Evolutionary conservation across 176 grass and related monocot species (phyloP).

Genomic region (Phragmites australis): DNA sequence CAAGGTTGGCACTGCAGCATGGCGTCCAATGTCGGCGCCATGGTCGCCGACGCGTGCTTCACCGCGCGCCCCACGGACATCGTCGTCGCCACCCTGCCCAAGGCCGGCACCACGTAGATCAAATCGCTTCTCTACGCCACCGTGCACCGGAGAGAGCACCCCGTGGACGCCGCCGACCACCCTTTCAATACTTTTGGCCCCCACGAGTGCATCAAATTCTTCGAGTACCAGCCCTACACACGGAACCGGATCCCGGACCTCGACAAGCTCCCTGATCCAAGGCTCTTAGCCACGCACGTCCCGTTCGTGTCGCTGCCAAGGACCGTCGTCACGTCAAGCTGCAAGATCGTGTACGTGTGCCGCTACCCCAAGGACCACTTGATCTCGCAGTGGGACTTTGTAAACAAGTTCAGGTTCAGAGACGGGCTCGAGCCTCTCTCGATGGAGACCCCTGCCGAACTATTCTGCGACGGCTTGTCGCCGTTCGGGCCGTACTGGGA

Average conservation of each 20-base stretch:
- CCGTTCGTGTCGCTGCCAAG: conserved; percentile 28
- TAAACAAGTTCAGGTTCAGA: not conserved
- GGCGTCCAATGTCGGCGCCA: not conserved
- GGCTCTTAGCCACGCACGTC: conserved; percentile 42
- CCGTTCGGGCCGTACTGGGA: conserved; percentile 31
- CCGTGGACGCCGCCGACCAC: not conserved
- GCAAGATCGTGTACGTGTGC: conserved; percentile 34
- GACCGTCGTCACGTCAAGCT: not conserved
- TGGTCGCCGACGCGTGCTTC: conserved; percentile 34
- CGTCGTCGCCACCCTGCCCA: conserved; percentile 29
- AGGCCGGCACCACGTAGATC: conserved; percentile 40
- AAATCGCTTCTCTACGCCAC: conserved; percentile 33
- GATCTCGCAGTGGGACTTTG: conserved; percentile 2
- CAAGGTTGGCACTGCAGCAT: not conserved
- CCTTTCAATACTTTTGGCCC: conserved; percentile 20
- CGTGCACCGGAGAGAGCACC: conserved; percentile 22
- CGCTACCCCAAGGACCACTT: conserved; percentile 37
- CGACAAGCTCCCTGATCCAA: conserved; percentile 12
- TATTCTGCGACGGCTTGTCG: conserved; percentile 7
- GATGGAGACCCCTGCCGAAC: not conserved
- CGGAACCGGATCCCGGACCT: not conserved
- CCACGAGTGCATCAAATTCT: conserved; percentile 32
- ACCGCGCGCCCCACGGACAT: conserved; percentile 17
- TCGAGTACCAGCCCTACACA: conserved; percentile 25
- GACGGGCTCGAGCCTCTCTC: not conserved